Evolutionary conservation across 768 basidiomycete genomes (phyloP), one percentile per base, ranked within the genome.

Genomic region (Coprinellus micaceus): DNA sequence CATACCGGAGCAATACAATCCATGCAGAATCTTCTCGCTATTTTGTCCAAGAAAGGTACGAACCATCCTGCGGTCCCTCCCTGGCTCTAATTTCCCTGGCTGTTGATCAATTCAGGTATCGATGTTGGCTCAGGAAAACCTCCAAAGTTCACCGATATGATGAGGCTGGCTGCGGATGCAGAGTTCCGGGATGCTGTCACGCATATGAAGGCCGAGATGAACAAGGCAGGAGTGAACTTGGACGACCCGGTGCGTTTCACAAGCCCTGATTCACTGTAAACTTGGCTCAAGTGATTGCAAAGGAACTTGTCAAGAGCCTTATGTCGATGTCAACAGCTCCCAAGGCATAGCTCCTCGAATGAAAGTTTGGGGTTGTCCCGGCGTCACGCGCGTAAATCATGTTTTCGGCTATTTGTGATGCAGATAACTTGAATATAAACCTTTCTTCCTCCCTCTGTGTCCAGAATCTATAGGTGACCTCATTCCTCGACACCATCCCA

Each of bases 151-250:
- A 67, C 79, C 52, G 77, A 83, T 56, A 73, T 87, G 72, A 67
- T 86, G 54, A 82, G 77, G 59, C 71, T 89, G 47, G 70, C 79
- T 25, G 67, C 76, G 28, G 82, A 76, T 58, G 62, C 79, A 1
- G 81, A 82, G 56, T 85, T 88, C 56, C 72, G 79, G 54, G 71
- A 67, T 40, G 79, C 76, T 24, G 73, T 77, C 28, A 71, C 72
- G 59, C 70, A 69, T 39, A 71, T 85, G 5, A 69, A 74, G 50
- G 74, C 74, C 13, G 83, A 82, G 55, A 65, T 88, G 58, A 64
- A 79, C 51, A 82, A 81, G 30, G 82, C 83, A 21, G 87, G 84
- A 4, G 65, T 89, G n/a, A 80, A 87, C 63, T 53, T 85, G 33
- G 68, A 66, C 33, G 78, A 81, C 46, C 76, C 82, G 69, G 86